Evolutionary conservation across 768 basidiomycete genomes (phyloP).

Genomic region (Trametes cingulata): DNA sequence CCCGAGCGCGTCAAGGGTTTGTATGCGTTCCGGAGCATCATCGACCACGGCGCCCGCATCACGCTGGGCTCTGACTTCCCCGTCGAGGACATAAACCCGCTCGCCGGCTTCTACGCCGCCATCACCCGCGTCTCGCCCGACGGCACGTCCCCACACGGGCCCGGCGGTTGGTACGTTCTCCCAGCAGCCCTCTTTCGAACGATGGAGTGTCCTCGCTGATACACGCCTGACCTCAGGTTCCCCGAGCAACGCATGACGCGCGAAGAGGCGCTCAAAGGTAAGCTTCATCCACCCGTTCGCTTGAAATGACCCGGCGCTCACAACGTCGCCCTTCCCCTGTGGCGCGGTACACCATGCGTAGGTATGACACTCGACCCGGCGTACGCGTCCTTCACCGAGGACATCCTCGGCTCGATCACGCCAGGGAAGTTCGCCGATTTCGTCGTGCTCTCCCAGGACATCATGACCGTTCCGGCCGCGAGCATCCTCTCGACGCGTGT

Average conservation of each 20-base stretch:
- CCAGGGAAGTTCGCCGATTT: slow-evolving; percentile 87
- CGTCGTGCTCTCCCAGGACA: slow-evolving; percentile 79
- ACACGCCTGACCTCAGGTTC: slow-evolving; percentile 53
- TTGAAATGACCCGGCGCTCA: no score
- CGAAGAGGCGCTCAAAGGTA: slow-evolving; percentile 74
- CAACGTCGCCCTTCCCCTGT: no score
- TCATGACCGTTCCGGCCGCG: slow-evolving; percentile 62
- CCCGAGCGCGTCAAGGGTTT: slow-evolving; percentile 80
- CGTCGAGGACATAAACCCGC: slow-evolving; percentile 83
- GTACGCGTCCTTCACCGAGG: slow-evolving; percentile 82
- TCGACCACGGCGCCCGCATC: slow-evolving; percentile 65
- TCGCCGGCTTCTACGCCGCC: slow-evolving; percentile 87
- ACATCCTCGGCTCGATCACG: slow-evolving; percentile 68
- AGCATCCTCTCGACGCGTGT: slow-evolving; percentile 71
- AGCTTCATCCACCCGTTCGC: not conserved
- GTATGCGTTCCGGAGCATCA: slow-evolving; percentile 81
- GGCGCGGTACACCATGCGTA: no score
- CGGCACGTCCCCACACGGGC: slow-evolving; percentile 80
- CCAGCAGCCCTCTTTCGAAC: slow-evolving; percentile 1
- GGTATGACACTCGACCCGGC: slow-evolving; percentile 89
- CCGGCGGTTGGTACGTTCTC: slow-evolving; percentile 70
- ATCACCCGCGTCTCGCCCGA: slow-evolving; percentile 69
- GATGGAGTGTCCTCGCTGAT: not conserved
- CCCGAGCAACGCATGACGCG: slow-evolving; percentile 77
- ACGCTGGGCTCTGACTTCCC: slow-evolving; percentile 89